phyloP scores from a whole-genome alignment of 2,329 filamentous ascomycete genomes.

The Fusarium neocosmosporiellum region DNA sequence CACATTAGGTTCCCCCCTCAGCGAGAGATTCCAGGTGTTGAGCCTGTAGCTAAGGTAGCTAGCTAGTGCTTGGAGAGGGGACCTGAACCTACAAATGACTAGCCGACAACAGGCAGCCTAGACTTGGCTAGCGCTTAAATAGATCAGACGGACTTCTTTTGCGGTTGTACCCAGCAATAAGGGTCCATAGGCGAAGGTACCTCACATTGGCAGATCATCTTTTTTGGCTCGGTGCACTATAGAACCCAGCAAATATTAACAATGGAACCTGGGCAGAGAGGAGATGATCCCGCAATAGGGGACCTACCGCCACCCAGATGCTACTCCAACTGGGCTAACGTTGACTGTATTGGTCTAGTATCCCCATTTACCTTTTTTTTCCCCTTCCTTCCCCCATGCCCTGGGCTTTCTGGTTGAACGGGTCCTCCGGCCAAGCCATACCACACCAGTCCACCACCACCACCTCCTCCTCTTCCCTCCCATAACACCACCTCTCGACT shows the following conservation, averaged over 20 bases:
- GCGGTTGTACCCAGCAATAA: conserved; percentile 24
- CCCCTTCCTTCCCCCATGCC: background rate
- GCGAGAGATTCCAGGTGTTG: background rate
- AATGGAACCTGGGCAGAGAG: background rate
- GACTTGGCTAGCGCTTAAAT: background rate
- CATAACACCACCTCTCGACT: background rate
- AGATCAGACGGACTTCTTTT: background rate
- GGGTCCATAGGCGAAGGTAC: conserved; percentile 18
- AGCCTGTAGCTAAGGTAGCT: background rate
- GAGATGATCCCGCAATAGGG: conserved; percentile 10
- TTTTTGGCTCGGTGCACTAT: background rate
- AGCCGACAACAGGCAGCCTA: background rate
- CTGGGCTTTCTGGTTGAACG: background rate
- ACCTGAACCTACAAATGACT: conserved; percentile 1
- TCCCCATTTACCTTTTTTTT: background rate
- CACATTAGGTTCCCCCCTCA: background rate
- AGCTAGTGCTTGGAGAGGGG: background rate
- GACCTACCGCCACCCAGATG: background rate
- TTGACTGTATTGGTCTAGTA: background rate
- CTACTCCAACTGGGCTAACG: background rate
- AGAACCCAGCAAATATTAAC: conserved; percentile 1
- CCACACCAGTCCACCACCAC: conserved; percentile 2
- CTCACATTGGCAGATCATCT: background rate
- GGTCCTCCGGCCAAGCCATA: conserved; percentile 5
- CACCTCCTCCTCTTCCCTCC: background rate